Percentiles rank a stretch among this genome's conserved stretches.
Conservation (phyloP, 2,329 filamentous ascomycete genomes). For the Fusarium chaquense region DNA sequence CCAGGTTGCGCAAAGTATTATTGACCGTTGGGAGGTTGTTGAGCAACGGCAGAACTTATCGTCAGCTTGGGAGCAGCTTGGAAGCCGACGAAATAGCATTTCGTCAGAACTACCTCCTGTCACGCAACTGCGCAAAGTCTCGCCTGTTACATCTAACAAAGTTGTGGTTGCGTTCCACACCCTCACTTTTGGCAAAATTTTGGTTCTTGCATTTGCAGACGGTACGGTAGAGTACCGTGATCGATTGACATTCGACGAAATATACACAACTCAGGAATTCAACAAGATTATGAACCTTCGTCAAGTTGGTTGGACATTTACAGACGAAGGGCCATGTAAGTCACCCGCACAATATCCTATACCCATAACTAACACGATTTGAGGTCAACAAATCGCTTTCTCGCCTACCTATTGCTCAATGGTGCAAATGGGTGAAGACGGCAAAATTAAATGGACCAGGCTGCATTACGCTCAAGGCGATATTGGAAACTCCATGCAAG, state of each 20-base stretch:
- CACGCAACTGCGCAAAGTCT: constrained; percentile 69
- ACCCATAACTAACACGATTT: constrained; percentile 28
- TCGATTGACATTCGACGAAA: constrained; percentile 75
- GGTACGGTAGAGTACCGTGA: constrained; percentile 85
- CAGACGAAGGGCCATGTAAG: constrained; percentile 73
- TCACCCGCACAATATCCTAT: neutral
- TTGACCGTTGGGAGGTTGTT: constrained; percentile 86
- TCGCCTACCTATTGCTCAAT: constrained; percentile 72
- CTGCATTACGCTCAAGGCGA: constrained; percentile 64
- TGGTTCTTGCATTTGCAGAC: constrained; percentile 82
- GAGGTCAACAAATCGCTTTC: constrained; percentile 70
- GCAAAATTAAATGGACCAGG: constrained; percentile 69
- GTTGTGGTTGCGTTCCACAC: constrained; percentile 76
- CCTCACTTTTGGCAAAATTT: constrained; percentile 76
- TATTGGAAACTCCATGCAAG: constrained; percentile 61
- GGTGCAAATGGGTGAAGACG: constrained; percentile 69
- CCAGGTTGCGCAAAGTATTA: constrained; percentile 76
- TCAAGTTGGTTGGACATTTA: constrained; percentile 82
- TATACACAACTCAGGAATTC: constrained; percentile 73
- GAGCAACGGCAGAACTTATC: constrained; percentile 76
- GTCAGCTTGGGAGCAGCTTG: constrained; percentile 81
- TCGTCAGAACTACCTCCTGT: constrained; percentile 50
- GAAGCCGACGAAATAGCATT: constrained; percentile 68
- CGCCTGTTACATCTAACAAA: constrained; percentile 78
- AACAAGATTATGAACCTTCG: constrained; percentile 76